Evolutionary conservation across 129 eudicot genomes (phyloP).

Genomic region (Smallanthus sonchifolius): DNA sequence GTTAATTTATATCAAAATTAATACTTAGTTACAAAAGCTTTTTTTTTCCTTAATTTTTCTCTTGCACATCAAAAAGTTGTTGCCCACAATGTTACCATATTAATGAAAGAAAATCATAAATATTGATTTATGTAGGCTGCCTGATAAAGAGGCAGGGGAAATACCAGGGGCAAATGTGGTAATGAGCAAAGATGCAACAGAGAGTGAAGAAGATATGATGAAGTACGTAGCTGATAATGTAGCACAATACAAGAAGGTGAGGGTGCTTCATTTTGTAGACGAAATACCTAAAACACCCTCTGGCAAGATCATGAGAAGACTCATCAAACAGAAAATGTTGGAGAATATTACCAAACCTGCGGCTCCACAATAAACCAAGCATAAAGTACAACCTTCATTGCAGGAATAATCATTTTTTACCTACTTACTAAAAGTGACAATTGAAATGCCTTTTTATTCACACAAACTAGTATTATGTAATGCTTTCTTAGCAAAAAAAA

Average conservation of each 20-base stretch:
- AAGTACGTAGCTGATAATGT: conserved; percentile 66
- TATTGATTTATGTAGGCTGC: conserved; percentile 46
- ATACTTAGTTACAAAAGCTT: too few species aligned
- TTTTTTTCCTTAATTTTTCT: too few species aligned
- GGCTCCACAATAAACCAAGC: background rate
- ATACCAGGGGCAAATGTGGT: conserved; percentile 93
- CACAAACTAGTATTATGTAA: background rate
- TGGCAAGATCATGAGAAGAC: conserved; percentile 89
- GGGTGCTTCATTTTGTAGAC: conserved; percentile 75
- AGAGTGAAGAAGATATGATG: conserved; percentile 76
- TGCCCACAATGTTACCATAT: too few species aligned
- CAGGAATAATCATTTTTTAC: background rate
- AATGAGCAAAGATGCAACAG: conserved; percentile 56
- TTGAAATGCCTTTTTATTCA: background rate
- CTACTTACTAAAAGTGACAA: background rate
- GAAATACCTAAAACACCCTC: conserved; percentile 82
- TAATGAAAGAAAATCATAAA: background rate
- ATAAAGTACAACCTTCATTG: background rate
- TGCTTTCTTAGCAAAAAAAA: background rate
- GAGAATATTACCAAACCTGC: conserved; percentile 32
- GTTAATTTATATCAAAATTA: too few species aligned
- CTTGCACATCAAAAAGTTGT: too few species aligned
- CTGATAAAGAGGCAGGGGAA: conserved; percentile 90
- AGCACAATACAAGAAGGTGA: conserved; percentile 74
- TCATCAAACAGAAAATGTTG: conserved; percentile 63